Evolutionary conservation across 129 eudicot genomes (phyloP).

Genomic region (Centrapalus pauciflorus): DNA sequence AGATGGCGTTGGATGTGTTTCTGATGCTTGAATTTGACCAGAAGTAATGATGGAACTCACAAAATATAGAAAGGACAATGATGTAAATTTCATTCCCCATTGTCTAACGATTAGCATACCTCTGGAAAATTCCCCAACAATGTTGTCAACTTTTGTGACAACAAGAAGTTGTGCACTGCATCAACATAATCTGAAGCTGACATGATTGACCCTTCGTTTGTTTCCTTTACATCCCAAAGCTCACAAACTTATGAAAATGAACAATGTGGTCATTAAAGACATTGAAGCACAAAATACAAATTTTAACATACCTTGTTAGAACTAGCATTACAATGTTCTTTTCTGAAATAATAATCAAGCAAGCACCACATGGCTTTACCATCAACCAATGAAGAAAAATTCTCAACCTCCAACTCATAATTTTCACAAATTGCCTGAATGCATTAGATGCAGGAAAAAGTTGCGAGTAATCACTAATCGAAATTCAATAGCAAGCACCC

Average conservation of each 20-base stretch:
- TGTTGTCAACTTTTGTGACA: conserved; percentile 81
- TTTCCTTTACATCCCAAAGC: conserved; percentile 40
- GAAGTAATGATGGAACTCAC: neutral
- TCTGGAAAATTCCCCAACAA: conserved; percentile 89
- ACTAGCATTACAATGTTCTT: conserved; percentile 45
- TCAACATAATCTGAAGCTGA: conserved; percentile 73
- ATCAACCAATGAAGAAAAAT: conserved; percentile 65
- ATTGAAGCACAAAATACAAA: neutral
- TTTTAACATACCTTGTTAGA: conserved; percentile 37
- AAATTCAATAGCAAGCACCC: no score
- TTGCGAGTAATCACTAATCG: neutral
- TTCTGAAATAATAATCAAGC: conserved; percentile 85
- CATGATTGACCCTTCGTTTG: conserved; percentile 58
- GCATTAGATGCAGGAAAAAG: neutral
- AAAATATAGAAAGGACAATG: neutral
- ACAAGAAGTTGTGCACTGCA: conserved; percentile 90
- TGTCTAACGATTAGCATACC: conserved; percentile 44
- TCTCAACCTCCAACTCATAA: conserved; percentile 60
- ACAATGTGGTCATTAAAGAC: neutral
- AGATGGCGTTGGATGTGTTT: neutral
- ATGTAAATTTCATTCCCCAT: neutral
- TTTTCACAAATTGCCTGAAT: conserved; percentile 71
- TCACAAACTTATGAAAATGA: neutral
- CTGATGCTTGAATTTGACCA: neutral
- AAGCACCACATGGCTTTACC: conserved; percentile 99